Evolutionary conservation across 1,284 basidiomycete genomes (phyloP), one percentile per base, ranked within the genome.

Genomic region (Athelia psychrophila): DNA sequence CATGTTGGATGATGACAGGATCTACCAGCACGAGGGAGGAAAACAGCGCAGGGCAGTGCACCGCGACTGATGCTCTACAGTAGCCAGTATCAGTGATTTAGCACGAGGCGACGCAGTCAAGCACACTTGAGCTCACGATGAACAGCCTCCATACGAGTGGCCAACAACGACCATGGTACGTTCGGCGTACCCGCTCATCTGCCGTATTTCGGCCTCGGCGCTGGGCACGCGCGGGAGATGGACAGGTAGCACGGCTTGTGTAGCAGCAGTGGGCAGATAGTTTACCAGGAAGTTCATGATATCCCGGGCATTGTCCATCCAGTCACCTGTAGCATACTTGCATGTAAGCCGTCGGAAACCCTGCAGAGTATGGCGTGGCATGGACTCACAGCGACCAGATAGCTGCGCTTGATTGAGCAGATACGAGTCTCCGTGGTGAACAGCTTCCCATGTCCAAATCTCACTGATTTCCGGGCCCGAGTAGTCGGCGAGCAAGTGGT

Each of bases 61-160:
- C 59, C 1, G 88, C 84, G 1, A 84, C 85, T 22, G 86, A 77
- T 4, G 75, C 64, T 38, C 84, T 86, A 60, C 2, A 33, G 30
- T 16, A n/a, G 30, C 22, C 58, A 23, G 52, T 56, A n/a, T n/a
- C n/a, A n/a, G 47, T 23, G 19, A n/a, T n/a, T 48, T 47, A 47
- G 27, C 13, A 47, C 12, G 15, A 47, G 18, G 20, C n/a, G 20
- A 6, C 25, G 13, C 20, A 22, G 36, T 42, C 51, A 27, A 25
- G 25, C 24, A 33, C 30, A 20, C 16, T 10, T 44, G 19, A 27
- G 36, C 83, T 64, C 62, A 90, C 87, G 79, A 74, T 2, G 81
- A 80, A 56, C 83, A 86, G 1, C 88, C 91, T 23, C 92, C 90
- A 53, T 89, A 85, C 0, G 91, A 95, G 65, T 97, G 93, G 0